These are phyloP conservation scores for Psilocybe mexicana DNA, from an alignment of 1,284 basidiomycete species.

Conservation along the genomic window DNA sequence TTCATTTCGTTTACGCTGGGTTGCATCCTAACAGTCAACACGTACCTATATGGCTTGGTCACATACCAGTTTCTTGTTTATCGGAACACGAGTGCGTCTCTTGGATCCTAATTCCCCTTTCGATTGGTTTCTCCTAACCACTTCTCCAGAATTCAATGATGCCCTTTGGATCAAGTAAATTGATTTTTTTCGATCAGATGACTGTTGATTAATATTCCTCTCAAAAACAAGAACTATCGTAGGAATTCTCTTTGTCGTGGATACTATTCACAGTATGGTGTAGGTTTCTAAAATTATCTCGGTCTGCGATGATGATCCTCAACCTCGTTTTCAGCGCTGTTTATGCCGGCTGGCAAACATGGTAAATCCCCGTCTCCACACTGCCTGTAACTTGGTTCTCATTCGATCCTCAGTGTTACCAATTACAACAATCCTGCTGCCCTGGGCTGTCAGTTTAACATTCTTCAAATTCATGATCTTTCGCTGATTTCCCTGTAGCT, in stretches of 20 bases:
- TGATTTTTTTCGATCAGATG: neutral
- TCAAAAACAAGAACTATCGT: constrained; percentile 35
- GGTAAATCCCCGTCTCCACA: constrained; percentile 27
- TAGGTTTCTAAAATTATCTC: constrained; percentile 25
- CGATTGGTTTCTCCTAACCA: neutral
- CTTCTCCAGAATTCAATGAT: constrained; percentile 45
- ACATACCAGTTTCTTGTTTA: constrained; percentile 48
- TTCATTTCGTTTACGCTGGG: neutral
- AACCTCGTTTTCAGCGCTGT: constrained; percentile 29
- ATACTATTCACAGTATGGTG: constrained; percentile 46
- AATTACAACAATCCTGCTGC: constrained; percentile 41
- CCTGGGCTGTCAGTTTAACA: constrained; percentile 33
- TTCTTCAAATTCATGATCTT: constrained; percentile 30
- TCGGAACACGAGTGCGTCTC: constrained; percentile 38
- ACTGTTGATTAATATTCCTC: neutral
- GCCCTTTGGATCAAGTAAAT: constrained; percentile 40
- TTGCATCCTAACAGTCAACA: constrained; percentile 42
- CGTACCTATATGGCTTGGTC: constrained; percentile 52
- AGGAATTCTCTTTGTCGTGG: constrained; percentile 39
- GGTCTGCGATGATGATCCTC: constrained; percentile 18
- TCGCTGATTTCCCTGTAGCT: constrained; percentile 26
- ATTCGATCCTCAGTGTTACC: constrained; percentile 34
- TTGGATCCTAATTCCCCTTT: constrained; percentile 35
- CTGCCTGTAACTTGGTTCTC: constrained; percentile 16
- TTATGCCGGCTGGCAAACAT: constrained; percentile 41